phyloP scores from a whole-genome alignment of 1,284 basidiomycete species.

The Grifola frondosa region DNA sequence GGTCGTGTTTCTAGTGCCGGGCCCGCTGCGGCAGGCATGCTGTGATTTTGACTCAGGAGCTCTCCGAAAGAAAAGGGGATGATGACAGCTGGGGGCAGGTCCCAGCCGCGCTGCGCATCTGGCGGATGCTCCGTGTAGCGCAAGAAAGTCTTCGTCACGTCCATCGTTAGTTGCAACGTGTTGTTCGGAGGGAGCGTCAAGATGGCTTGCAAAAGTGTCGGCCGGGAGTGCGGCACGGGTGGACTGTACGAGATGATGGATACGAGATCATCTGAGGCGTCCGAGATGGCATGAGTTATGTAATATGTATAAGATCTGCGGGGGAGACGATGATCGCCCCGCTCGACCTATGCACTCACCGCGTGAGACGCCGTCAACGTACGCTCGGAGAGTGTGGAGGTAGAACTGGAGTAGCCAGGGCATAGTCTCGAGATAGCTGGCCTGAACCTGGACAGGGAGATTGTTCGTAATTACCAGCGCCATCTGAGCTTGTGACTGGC shows the following conservation, averaged over 20 bases:
- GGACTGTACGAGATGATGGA: conserved; percentile 66
- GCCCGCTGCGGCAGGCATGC: not conserved
- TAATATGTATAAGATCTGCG: conserved; percentile 1
- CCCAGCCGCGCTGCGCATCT: conserved; percentile 93
- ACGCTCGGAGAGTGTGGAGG: conserved; percentile 72
- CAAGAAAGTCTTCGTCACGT: conserved; percentile 84
- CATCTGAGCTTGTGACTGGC: conserved; percentile 77
- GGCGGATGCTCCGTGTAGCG: conserved; percentile 96
- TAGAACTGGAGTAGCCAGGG: conserved; percentile 92
- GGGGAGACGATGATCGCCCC: conserved; percentile 4
- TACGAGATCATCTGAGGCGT: conserved; percentile 53
- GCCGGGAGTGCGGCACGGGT: conserved; percentile 65
- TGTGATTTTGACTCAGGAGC: conserved; percentile 6
- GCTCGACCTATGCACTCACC: conserved; percentile 37
- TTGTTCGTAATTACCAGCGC: conserved; percentile 72
- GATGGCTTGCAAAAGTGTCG: conserved; percentile 73
- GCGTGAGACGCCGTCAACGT: conserved; percentile 38
- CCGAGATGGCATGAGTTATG: conserved; percentile 5
- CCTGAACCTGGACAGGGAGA: conserved; percentile 45
- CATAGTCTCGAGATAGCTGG: conserved; percentile 87
- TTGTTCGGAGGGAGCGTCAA: conserved; percentile 71
- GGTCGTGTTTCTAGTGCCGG: conserved; percentile 10
- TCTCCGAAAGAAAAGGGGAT: conserved; percentile 40
- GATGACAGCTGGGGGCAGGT: conserved; percentile 83
- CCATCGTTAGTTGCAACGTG: conserved; percentile 67